Conservation (phyloP, 2,329 filamentous ascomycete species). For the Penicillium sp. region DNA sequence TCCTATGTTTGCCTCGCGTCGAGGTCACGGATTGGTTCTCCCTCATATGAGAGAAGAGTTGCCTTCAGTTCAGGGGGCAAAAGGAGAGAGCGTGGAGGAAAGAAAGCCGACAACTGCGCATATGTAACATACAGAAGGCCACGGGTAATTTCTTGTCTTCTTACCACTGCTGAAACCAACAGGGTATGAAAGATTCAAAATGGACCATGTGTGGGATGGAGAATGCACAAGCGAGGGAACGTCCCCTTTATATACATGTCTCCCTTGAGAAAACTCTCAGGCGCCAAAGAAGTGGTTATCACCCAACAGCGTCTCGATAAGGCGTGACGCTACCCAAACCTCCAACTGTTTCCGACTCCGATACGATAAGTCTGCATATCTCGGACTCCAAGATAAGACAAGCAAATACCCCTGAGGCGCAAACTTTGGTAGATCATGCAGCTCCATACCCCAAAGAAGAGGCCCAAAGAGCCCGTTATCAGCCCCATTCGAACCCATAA, state of each 20-base stretch:
- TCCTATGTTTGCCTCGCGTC: background rate
- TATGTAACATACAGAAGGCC: conserved; percentile 9
- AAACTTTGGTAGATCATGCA: conserved; percentile 3
- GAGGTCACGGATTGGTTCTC: conserved; percentile 1
- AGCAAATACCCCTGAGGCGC: background rate
- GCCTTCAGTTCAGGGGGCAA: background rate
- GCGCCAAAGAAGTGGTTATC: conserved; percentile 15
- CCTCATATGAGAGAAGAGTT: conserved; percentile 12
- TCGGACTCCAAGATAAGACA: conserved; percentile 9
- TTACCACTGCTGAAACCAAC: background rate
- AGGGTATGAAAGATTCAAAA: background rate
- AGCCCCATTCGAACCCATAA: background rate
- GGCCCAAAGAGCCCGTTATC: conserved; percentile 1
- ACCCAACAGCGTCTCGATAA: conserved; percentile 27
- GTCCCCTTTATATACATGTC: conserved; percentile 13
- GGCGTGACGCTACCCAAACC: conserved; percentile 21
- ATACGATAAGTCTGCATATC: conserved; percentile 20
- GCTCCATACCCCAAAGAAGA: background rate
- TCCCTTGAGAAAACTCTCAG: background rate
- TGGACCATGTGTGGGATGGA: background rate
- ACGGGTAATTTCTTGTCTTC: background rate
- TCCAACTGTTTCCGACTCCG: conserved; percentile 5
- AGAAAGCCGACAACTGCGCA: conserved; percentile 11
- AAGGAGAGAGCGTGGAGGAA: conserved; percentile 13
- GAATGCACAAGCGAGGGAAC: background rate